Base-by-base conservation (phyloP, 768 basidiomycete genomes). In the Chalciporus piperatus region DNA sequence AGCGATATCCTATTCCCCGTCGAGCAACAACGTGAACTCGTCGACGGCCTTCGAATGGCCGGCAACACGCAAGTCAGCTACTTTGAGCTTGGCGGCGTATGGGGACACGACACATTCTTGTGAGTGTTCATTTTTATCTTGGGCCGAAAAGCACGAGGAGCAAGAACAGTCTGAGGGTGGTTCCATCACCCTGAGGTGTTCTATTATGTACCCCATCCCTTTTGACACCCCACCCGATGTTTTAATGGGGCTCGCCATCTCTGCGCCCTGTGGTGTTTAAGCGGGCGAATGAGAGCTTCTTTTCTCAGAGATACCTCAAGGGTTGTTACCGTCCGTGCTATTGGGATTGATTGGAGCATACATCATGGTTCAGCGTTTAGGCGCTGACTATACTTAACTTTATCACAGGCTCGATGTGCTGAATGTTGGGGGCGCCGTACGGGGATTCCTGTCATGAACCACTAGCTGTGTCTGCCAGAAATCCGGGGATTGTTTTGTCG, bases 101-200 rank as follows among this genome's bases (percentile, higher is more conserved):
- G 94, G 95, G 97, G 97, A 1, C 96, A 99, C 64, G 96, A 99
- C 71, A 98, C 94, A 19, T 98, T 98, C 74, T 74, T 98, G 84
- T 88, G 62, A 78, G 87, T 81, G 2, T 46, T 19, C 14, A 8
- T 46, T 33, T 45, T 35, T n/a, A 40, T 19, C 42, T 14, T 17
- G 44, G 27, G 23, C 28, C 35, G n/a, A 39, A 41, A 44, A 30
- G 22, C 10, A 44, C 20, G 45, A 38, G 23, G 37, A 28, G 44
- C n/a, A 39, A 17, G 30, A 37, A 30, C 16, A 19, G 12, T 6
- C 25, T 11, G 35, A 39, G 35, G 25, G 6, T 23, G 5, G 13
- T 35, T 41, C 37, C 47, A 7, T n/a, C 25, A 28, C 14, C 16
- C 3, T 14, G 33, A 9, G 11, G 25, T 22, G 6, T 17, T 13